Base-by-base conservation (phyloP, 2,329 filamentous ascomycete species). In the Alternaria angustiovoidea region DNA sequence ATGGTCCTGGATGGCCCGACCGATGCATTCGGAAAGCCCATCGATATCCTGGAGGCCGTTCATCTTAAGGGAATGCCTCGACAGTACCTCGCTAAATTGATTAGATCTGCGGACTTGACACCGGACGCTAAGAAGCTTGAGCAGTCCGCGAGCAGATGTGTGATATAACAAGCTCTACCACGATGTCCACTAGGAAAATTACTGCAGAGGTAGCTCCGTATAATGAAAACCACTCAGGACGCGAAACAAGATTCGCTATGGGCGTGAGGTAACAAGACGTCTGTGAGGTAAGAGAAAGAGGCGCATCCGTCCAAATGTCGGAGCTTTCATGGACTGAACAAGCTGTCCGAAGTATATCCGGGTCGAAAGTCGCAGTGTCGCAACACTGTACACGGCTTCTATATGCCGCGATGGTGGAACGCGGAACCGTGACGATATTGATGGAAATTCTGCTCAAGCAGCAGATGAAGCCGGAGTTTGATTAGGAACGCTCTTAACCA, bases 11-110 rank as follows among this genome's bases (percentile, higher is more conserved):
- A 76, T 72, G 1, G 71, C 71, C 44, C 63, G 65, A 28, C 59
- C 65, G 51, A 76, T 75, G 42, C 67, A 71, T 43, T 75, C 72
- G 30, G 71, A 73, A 9, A 76, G 68, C 2, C 68, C 71, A 22
- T 74, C 70, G n/a, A 75, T 57, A 24, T 65, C 57, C 14, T 66
- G 60, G 18, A 69, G 56, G 2, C 57, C 28, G 22, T 57, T 57
- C 72, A 74, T 74, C 5, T 46, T 51, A 14, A 42, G 16, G 16
- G 32, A 14, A 22, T 30, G 0, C 38, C 14, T 44, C 14, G 24
- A 38, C 24, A 28, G 30, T 26, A 14, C 38, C 11, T 32, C 30
- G 48, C 49, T 28, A 16, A 42, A 38, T 39, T 32, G 38, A 53
- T 20, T 7, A 42, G 28, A 39, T 39, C 28, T 41, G 47, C 22